Evolutionary conservation across 2,329 filamentous ascomycete genomes (phyloP), one percentile per base, ranked within the genome.

Genomic region (Diaporthe capsici): DNA sequence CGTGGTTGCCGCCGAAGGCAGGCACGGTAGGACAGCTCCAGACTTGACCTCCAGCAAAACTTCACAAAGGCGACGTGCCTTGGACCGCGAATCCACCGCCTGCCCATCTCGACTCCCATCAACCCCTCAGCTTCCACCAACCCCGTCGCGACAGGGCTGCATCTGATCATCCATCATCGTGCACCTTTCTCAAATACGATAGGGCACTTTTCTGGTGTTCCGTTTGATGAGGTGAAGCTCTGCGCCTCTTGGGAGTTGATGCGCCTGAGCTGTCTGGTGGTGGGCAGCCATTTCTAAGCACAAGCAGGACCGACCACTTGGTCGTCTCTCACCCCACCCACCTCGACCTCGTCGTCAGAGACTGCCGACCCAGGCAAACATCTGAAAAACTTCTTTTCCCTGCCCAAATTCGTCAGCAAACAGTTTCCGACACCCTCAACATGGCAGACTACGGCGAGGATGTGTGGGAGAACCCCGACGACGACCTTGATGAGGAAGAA

Each of bases 401-500:
- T 6, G 8, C n/a, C 37, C 13, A 15, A 34, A 39, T 65, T 22
- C 39, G 28, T 13, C 10, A 34, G 34, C 39, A 3, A 9, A 25
- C 31, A 31, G 20, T 28, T 47, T 57, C 49, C 28, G 3, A 31
- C 28, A 31, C n/a, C 67, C 47, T 37, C 82, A 84, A 71, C 79
- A 90, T 91, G 89, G 88, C 88, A 39, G 88, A 89, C 76, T 90
- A 91, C 84, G 89, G 90, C 73, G 87, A 89, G 67, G 86, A 87
- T 15, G 71, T 75, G 12, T 89, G 86, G 84, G 83, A 84, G 77
- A 82, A 82, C 72, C 81, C 79, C 60, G 78, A 80, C 51, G 74
- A 89, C 81, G 94, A 95, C 82, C 93, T 93, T 77, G 91, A 92
- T 79, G 90, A 90, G 78, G 91, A 92, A 78, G 94, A 93, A 80